Percentiles rank a stretch among this genome's conserved stretches.
Evolutionary conservation across 148 eudicot genomes (phyloP).

Genomic region (Gaultheria prostrata): DNA sequence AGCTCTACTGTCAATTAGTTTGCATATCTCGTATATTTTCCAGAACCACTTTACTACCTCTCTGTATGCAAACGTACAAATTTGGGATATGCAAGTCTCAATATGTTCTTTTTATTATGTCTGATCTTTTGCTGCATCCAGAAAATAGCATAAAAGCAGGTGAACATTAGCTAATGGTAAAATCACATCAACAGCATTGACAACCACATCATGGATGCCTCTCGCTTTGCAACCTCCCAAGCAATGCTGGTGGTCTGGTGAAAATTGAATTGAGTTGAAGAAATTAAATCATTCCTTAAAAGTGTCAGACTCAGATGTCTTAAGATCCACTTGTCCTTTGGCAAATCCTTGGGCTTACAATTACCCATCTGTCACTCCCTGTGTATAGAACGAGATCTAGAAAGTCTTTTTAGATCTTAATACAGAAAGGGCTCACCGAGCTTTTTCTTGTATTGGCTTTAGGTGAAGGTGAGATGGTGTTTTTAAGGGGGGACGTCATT

Average conservation of each 20-base stretch:
- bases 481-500: background rate
- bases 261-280: background rate
- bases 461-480: background rate
- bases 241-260: background rate
- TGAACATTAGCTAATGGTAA: background rate
- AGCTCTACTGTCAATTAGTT: background rate
- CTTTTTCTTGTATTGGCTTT: background rate
- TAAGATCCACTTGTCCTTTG: background rate
- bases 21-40: background rate
- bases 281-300: background rate
- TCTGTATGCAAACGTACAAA: background rate
- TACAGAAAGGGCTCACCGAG: background rate
- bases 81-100: background rate
- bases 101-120: background rate
- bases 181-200: background rate
- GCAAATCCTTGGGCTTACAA: background rate
- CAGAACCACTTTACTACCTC: background rate
- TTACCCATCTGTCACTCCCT: background rate
- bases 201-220: background rate
- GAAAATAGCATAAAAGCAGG: background rate
- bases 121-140: background rate
- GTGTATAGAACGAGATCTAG: background rate
- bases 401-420: background rate
- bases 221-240: background rate
- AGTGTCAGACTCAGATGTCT: background rate